Percentiles rank a stretch among this genome's conserved stretches.
These are phyloP conservation scores for Leucocoprinus leucothites DNA, from an alignment of 768 basidiomycete genomes.

Conservation along the genomic window DNA sequence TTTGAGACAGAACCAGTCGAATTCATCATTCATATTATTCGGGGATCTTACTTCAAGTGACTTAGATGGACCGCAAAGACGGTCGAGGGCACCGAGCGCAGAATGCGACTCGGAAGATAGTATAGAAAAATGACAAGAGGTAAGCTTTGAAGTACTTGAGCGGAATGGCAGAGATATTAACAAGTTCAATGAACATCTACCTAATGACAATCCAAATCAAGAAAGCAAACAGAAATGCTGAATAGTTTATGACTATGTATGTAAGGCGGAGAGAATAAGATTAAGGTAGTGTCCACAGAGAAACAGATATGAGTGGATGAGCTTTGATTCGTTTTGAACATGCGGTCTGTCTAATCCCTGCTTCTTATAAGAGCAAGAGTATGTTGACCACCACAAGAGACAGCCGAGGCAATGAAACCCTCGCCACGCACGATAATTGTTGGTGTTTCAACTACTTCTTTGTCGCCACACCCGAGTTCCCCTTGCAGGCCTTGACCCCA, in stretches of 20 bases:
- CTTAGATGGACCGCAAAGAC: no score
- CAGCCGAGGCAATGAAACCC: constrained; percentile 66
- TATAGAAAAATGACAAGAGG: no score
- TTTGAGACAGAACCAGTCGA: no score
- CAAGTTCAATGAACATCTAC: background rate
- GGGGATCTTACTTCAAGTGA: no score
- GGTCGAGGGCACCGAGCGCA: no score
- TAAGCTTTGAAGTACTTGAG: no score
- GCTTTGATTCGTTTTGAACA: background rate
- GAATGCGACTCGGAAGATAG: no score
- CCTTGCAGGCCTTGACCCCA: constrained; percentile 82
- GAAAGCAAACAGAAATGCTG: background rate
- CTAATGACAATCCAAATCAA: background rate
- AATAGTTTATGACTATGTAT: constrained; percentile 1
- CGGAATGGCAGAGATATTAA: no score
- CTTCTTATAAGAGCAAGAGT: constrained; percentile 70
- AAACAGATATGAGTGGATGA: background rate
- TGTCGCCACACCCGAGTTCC: constrained; percentile 65
- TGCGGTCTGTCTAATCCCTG: constrained; percentile 33
- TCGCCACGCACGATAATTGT: constrained; percentile 66
- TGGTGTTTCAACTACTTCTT: constrained; percentile 60
- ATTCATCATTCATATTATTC: no score
- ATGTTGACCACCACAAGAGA: constrained; percentile 79
- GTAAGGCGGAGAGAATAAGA: background rate
- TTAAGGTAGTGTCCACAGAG: background rate